Conservation (phyloP, 2,329 filamentous ascomycete species). For the Aspergillus quadricinctus region DNA sequence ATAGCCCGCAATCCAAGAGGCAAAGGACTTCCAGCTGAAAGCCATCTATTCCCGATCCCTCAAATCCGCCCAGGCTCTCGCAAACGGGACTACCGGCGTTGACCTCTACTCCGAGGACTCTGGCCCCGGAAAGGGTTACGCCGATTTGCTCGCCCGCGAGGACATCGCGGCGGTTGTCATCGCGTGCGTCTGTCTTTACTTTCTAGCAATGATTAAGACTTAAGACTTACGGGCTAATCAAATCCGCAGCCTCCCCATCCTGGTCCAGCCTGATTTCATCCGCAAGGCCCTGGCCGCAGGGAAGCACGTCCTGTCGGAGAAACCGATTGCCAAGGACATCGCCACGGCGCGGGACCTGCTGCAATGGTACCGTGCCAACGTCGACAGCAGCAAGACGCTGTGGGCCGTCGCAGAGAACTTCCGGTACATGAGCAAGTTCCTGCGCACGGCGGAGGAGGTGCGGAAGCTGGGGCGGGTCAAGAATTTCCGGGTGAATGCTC, state of each 20-base stretch:
- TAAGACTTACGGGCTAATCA: background rate
- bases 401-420: slow-evolving; percentile 56
- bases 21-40: slow-evolving; percentile 45
- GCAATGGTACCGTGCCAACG: slow-evolving; percentile 46
- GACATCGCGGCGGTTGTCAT: slow-evolving; percentile 52
- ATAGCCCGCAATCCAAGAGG: slow-evolving; percentile 49
- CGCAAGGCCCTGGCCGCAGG: slow-evolving; percentile 46
- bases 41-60: slow-evolving; percentile 58
- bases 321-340: slow-evolving; percentile 55
- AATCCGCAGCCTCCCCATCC: slow-evolving; percentile 46
- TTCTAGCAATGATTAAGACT: too few relatives aligned
- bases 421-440: slow-evolving; percentile 49
- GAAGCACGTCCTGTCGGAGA: slow-evolving; percentile 56
- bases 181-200: too few relatives aligned
- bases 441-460: slow-evolving; percentile 44
- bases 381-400: slow-evolving; percentile 35
- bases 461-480: slow-evolving; percentile 46
- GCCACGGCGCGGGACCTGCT: slow-evolving; percentile 48
- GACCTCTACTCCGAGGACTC: slow-evolving; percentile 56
- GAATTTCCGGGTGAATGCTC: slow-evolving; percentile 48
- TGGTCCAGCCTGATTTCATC: slow-evolving; percentile 50
- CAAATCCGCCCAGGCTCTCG: slow-evolving; percentile 48
- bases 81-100: slow-evolving; percentile 30
- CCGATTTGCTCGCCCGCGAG: slow-evolving; percentile 44
- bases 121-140: slow-evolving; percentile 40